phyloP scores from a whole-genome alignment of 2,329 filamentous ascomycete genomes.

The Dothiorella sarmentorum region DNA sequence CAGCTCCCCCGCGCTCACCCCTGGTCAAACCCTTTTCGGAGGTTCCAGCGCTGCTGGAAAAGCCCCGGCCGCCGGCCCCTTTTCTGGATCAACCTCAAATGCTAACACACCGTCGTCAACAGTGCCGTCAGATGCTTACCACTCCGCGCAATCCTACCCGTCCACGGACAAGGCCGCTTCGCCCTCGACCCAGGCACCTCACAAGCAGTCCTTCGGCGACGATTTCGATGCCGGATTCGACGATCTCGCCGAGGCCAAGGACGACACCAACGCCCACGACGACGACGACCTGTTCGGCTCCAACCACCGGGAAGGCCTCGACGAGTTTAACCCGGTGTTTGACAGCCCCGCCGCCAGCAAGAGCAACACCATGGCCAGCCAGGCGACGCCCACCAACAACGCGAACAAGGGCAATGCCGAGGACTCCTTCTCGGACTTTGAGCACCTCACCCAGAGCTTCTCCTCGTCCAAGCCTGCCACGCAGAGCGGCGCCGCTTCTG shows the following conservation, averaged over 20 bases:
- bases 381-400: conserved; percentile 37
- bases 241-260: conserved; percentile 78
- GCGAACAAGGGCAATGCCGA: conserved; percentile 25
- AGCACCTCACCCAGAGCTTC: conserved; percentile 42
- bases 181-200: conserved; percentile 20
- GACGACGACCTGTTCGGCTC: conserved; percentile 75
- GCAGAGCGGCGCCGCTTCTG: conserved; percentile 38
- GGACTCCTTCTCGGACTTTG: conserved; percentile 51
- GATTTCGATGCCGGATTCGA: conserved; percentile 79
- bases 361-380: conserved; percentile 45
- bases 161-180: conserved; percentile 29
- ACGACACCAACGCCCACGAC: conserved; percentile 60
- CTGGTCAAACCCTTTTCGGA: conserved; percentile 41
- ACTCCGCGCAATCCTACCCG: conserved; percentile 39
- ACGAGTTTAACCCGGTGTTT: conserved; percentile 79
- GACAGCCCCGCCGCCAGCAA: conserved; percentile 59
- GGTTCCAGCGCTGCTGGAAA: conserved; percentile 33
- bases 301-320: conserved; percentile 59
- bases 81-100: conserved; percentile 36
- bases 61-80: conserved; percentile 20
- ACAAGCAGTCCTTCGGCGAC: conserved; percentile 57
- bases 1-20: conserved; percentile 31
- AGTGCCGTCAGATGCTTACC: conserved; percentile 41
- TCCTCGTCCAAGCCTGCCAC: conserved; percentile 36
- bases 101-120: conserved; percentile 39